Base-by-base conservation (phyloP, 257 asterid species). In the Parsonsia alboflavescens region DNA sequence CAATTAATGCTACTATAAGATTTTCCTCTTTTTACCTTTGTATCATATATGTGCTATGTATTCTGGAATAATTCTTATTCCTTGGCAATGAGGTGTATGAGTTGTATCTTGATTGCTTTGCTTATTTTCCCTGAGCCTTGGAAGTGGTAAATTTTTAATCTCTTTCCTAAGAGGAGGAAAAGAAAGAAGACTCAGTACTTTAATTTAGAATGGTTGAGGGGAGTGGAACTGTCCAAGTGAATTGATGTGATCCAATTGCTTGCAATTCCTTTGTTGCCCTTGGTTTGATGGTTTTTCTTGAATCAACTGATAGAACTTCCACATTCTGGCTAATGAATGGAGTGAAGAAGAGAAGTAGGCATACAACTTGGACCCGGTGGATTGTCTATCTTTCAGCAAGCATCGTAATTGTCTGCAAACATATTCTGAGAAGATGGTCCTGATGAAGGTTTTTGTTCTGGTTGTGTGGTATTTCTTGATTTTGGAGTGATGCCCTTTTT, bases 1-100 rank as follows among this genome's bases (percentile, higher is more conserved):
- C n/a, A n/a, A n/a, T n/a, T 56, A 66, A 49, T 74, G 53, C 87
- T 69, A 59, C 79, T 77, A 97, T 94, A 80, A 77, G 97, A 67
- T 70, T 48, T 53, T 15, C 72, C 69, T 59, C 75, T 63, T 19
- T 74, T 78, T 49, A 36, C 30, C 68, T 24, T 73, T 79, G 64
- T 45, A 71, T 50, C 56, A 62, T 26, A 48, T 52, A 41, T 64
- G 46, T 6, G 9, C 52, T n/a, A 33, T 66, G 19, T 15, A n/a
- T 70, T 46, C 26, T 62, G 48, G 15, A 33, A 48, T 52, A 52
- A 22, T 39, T 41, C 11, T 2, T 21, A 17, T 28, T 10, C 7
- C 16, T 46, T 24, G 64, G 9, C 28, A 21, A 45, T 28, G 1
- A 73, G 49, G 48, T 22, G 44, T 28, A 5, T 42, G 33, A 59